These are phyloP conservation scores for Termitomyces sp. DNA, from an alignment of 768 basidiomycete species.

Conservation along the genomic window DNA sequence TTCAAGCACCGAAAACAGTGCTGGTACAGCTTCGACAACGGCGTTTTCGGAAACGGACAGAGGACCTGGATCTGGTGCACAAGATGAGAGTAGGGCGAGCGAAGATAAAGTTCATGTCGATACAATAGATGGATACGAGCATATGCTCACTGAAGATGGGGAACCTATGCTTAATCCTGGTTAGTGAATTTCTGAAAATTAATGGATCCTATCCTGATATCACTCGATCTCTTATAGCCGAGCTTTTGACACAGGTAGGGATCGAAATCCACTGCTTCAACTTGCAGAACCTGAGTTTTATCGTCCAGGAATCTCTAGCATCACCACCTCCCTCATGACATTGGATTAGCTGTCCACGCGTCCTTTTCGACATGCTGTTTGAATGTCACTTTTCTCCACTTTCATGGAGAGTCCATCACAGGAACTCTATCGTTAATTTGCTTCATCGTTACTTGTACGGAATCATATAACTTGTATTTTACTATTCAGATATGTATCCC, in stretches of 20 bases:
- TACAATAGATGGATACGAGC: slow-evolving; percentile 28
- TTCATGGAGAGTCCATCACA: slow-evolving; percentile 1
- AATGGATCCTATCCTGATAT: slow-evolving; percentile 3
- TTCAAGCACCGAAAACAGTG: slow-evolving; percentile 18
- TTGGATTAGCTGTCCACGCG: neutral
- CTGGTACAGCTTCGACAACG: slow-evolving; percentile 7
- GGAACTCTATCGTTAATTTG: neutral
- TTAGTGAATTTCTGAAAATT: slow-evolving; percentile 24
- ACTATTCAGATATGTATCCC: slow-evolving; percentile 1
- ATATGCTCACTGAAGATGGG: slow-evolving; percentile 57
- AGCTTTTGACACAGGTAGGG: slow-evolving; percentile 57
- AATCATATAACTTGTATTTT: slow-evolving; percentile 13
- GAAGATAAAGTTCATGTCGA: slow-evolving; percentile 1
- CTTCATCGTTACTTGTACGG: slow-evolving; percentile 10
- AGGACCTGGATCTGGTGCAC: neutral
- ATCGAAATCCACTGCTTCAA: neutral
- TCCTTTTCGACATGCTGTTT: slow-evolving; percentile 3
- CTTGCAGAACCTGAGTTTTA: slow-evolving; percentile 10
- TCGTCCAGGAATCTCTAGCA: slow-evolving; percentile 52
- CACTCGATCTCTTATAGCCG: slow-evolving; percentile 29
- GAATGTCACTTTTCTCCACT: slow-evolving; percentile 2
- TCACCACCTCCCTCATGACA: slow-evolving; percentile 57
- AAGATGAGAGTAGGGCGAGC: neutral
- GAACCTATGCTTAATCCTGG: slow-evolving; percentile 67
- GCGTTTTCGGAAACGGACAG: slow-evolving; percentile 7